Percentiles rank a stretch among this genome's conserved stretches.
These are phyloP conservation scores for Alternaria alternata DNA, from an alignment of 2,329 filamentous ascomycete species.

Conservation along the genomic window DNA sequence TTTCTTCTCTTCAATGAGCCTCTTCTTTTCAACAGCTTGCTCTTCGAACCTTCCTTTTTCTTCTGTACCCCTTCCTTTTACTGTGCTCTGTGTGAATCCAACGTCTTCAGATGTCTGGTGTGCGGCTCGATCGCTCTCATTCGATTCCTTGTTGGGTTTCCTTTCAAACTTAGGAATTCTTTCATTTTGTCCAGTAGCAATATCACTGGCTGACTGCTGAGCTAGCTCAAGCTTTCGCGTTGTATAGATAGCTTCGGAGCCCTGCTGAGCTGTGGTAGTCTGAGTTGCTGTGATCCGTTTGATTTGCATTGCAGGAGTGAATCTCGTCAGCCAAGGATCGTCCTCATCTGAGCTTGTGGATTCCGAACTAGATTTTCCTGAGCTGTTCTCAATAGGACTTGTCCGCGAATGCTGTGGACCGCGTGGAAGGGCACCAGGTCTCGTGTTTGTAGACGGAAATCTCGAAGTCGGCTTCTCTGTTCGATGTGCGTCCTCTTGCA, in stretches of 20 bases:
- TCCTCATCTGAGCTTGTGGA: background rate
- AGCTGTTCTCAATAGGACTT: background rate
- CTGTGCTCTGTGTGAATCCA: background rate
- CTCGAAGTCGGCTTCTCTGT: background rate
- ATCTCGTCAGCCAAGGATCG: background rate
- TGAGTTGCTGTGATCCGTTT: background rate
- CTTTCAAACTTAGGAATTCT: background rate
- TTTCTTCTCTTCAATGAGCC: background rate
- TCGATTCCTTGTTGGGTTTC: background rate
- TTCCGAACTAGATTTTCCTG: background rate
- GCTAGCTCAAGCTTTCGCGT: background rate
- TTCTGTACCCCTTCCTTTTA: background rate
- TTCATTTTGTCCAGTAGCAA: background rate
- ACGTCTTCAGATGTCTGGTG: background rate
- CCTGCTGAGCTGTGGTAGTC: background rate
- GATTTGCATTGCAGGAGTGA: background rate
- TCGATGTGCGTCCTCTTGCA: background rate
- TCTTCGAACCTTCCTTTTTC: background rate
- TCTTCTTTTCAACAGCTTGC: background rate
- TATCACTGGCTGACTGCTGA: background rate
- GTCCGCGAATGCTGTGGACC: background rate
- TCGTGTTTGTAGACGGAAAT: background rate
- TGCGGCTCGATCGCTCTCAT: background rate
- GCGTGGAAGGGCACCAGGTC: background rate
- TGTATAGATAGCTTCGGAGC: background rate